A percentile compares a stretch with the other conserved stretches of the same genome.
Evolutionary conservation across 208 protist species (phyloP).

Genomic region (Leishmania tropica): DNA sequence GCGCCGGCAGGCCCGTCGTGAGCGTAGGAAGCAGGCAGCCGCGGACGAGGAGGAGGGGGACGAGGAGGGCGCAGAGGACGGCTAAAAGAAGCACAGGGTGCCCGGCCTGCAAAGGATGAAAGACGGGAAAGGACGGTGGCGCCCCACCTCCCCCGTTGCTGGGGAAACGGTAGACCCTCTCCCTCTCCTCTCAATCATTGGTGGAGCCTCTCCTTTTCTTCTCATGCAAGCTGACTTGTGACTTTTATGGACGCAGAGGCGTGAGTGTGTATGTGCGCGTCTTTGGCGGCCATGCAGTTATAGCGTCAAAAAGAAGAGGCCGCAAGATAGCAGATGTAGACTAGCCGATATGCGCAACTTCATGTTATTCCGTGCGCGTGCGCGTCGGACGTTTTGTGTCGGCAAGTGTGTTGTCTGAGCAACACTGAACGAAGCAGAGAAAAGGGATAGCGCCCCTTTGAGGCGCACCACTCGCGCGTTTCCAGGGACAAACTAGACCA

Average conservation of each 20-base stretch:
- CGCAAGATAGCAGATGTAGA: not conserved
- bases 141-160: not conserved
- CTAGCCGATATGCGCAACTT: not conserved
- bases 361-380: not conserved
- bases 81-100: not conserved
- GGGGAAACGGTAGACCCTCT: not conserved
- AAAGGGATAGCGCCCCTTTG: not conserved
- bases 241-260: not conserved
- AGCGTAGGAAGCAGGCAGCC: slow-evolving; percentile 38
- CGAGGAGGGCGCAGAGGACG: slow-evolving; percentile 31
- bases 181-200: not conserved
- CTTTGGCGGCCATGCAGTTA: not conserved
- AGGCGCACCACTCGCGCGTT: not conserved
- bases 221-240: not conserved
- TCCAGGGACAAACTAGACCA: no score
- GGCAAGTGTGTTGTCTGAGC: not conserved
- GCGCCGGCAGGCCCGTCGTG: slow-evolving; percentile 39
- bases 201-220: not conserved
- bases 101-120: no score
- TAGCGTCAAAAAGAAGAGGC: not conserved
- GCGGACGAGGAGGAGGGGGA: slow-evolving; percentile 61
- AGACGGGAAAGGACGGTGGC: not conserved
- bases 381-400: not conserved
- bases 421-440: not conserved
- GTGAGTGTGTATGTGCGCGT: not conserved